Evolutionary conservation across 345 rosid genomes (phyloP).

Genomic region (Excoecaria agallocha): DNA sequence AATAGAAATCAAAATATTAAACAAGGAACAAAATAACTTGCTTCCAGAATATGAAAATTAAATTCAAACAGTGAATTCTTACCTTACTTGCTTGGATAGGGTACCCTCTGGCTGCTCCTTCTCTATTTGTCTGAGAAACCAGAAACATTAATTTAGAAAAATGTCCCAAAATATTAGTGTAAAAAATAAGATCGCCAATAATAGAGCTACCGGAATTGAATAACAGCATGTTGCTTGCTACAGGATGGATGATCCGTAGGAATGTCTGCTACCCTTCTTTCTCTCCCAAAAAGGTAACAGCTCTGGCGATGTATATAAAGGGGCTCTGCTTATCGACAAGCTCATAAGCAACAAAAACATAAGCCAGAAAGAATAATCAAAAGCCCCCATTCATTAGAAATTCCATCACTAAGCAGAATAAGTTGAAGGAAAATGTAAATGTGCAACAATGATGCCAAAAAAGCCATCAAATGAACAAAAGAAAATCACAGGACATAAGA

Average conservation of each 20-base stretch:
- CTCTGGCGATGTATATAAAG: conserved; percentile 92
- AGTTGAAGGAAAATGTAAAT: background rate
- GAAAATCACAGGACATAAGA: background rate
- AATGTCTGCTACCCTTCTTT: conserved; percentile 85
- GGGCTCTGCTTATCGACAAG: conserved; percentile 59
- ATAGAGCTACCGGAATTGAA: conserved; percentile 68
- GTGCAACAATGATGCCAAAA: background rate
- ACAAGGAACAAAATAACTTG: background rate
- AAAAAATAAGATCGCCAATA: conserved; percentile 14
- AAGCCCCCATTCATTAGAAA: conserved; percentile 6
- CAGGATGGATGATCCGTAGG: conserved; percentile 99
- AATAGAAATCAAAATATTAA: conserved; percentile 17
- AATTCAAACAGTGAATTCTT: conserved; percentile 12
- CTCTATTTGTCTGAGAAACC: conserved; percentile 63
- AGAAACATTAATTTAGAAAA: conserved; percentile 22
- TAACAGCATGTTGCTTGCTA: conserved; percentile 98
- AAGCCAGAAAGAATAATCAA: conserved; percentile 5
- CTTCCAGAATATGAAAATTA: background rate
- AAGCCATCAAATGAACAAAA: background rate
- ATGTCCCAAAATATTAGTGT: background rate
- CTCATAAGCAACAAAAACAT: conserved; percentile 13
- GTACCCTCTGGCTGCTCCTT: conserved; percentile 77
- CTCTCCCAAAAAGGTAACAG: conserved; percentile 95
- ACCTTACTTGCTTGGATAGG: conserved; percentile 62
- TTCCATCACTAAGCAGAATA: conserved; percentile 1